Percentiles rank a stretch among this genome's conserved stretches.
Conservation (phyloP, 2,329 filamentous ascomycete species). For the Helotiales sp. region DNA sequence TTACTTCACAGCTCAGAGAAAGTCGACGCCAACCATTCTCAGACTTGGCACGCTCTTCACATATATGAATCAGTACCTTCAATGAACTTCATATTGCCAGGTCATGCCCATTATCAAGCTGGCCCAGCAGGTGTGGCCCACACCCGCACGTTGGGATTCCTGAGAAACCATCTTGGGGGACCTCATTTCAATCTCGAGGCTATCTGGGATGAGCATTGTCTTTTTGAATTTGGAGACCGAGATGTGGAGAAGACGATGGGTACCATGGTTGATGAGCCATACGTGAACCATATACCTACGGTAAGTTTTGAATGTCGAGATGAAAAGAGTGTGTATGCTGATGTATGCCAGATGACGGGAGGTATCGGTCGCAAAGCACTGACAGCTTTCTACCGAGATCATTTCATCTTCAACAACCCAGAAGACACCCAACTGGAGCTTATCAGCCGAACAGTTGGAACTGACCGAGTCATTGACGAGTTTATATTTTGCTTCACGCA, state of each 20-base stretch:
- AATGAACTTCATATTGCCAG: slow-evolving; percentile 29
- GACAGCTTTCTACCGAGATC: slow-evolving; percentile 70
- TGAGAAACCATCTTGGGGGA: slow-evolving; percentile 66
- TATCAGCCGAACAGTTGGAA: slow-evolving; percentile 72
- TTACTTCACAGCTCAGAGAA: slow-evolving; percentile 12
- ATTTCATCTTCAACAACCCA: slow-evolving; percentile 78
- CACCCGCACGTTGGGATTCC: slow-evolving; percentile 66
- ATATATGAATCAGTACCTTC: slow-evolving; percentile 21
- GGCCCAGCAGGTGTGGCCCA: slow-evolving; percentile 51
- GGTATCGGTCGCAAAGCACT: slow-evolving; percentile 69
- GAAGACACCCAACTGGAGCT: slow-evolving; percentile 70
- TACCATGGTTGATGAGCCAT: slow-evolving; percentile 81
- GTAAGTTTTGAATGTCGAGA: slow-evolving; percentile 46
- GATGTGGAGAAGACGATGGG: slow-evolving; percentile 75
- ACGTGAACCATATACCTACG: slow-evolving; percentile 79
- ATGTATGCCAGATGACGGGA: slow-evolving; percentile 50
- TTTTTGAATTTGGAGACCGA: slow-evolving; percentile 71
- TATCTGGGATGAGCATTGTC: slow-evolving; percentile 80
- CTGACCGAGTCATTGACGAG: slow-evolving; percentile 74
- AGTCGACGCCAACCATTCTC: neutral
- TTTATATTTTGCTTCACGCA: slow-evolving; percentile 71
- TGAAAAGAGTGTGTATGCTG: neutral
- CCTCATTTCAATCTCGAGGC: slow-evolving; percentile 76
- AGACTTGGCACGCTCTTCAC: slow-evolving; percentile 6
- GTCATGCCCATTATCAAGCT: slow-evolving; percentile 42